Evolutionary conservation across 257 asterid species (phyloP).

Genomic region (Misopates orontium): DNA sequence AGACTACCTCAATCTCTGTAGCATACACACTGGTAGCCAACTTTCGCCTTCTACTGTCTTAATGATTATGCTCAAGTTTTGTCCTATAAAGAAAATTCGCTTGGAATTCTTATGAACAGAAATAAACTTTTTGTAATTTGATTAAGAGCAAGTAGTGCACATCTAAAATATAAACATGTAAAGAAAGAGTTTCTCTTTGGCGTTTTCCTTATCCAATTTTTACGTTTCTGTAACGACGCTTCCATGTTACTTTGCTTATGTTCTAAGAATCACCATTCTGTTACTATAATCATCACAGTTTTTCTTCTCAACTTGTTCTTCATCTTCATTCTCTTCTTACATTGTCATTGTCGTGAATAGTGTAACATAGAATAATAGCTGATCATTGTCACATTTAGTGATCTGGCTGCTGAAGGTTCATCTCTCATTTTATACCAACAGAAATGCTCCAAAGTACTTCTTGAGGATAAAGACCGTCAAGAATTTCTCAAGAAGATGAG

Average conservation of each 20-base stretch:
- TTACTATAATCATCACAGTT: background rate
- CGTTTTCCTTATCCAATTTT: background rate
- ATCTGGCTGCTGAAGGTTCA: constrained; percentile 20
- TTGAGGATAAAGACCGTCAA: constrained; percentile 54
- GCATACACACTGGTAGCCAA: no score
- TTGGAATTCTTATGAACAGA: background rate
- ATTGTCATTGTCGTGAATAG: constrained; percentile 2
- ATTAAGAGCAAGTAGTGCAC: background rate
- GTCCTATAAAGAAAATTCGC: background rate
- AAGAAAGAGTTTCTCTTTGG: background rate
- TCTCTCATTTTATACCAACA: constrained; percentile 30
- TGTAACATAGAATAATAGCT: constrained; percentile 18
- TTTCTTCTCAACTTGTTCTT: constrained; percentile 1
- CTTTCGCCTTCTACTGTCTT: no score
- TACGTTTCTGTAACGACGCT: background rate
- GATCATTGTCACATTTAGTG: constrained; percentile 6
- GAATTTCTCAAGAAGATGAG: constrained; percentile 66
- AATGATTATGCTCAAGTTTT: background rate
- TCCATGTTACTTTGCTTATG: background rate
- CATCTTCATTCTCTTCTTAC: constrained; percentile 15
- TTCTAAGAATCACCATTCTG: background rate
- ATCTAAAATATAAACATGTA: constrained; percentile 2
- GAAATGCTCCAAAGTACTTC: constrained; percentile 78
- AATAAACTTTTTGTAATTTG: background rate
- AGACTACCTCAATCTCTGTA: no score